Evolutionary conservation across 192 early-diverging fungal genomes (phyloP), one percentile per base, ranked within the genome.

Genomic region (Coemansia sp.): DNA sequence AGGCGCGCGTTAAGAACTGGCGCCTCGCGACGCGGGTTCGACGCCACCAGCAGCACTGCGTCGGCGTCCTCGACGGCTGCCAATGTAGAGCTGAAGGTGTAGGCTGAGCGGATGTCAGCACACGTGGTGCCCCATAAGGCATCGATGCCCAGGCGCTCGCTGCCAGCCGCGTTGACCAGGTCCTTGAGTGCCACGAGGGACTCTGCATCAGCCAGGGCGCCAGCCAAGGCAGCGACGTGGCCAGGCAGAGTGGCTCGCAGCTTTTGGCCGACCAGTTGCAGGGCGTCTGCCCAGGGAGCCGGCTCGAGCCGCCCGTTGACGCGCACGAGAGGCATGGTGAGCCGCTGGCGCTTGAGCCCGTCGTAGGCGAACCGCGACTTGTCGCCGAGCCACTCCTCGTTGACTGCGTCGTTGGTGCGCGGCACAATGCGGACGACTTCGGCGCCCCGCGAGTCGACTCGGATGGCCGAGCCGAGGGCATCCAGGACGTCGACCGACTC

Each of bases 371-470:
- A 97, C 32, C 97, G 88, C 43, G 93, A 94, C 85, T 96, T 97
- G 85, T 98, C 97, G 9, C 93, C 93, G 60, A 98, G 93, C 97
- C 97, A 98, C 83, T 98, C 97, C 78, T 95, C 92, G 78, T 98
- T 98, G 72, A 98, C 82, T n/a, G 90, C 93, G 62, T 98, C 97
- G 81, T 98, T 98, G 60, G 94, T 82, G 35, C 93, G 91, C 29
- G 97, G 97, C 10, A 97, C 74, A 29, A 98, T 86, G 58, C 97
- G 90, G 91, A 98, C 93, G 15, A 98, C 93, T 76, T 98, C 94
- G 24, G 92, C 81, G 65, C 97, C 97, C 41, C 94, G 89, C 17
- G 94, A 91, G 76, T 98, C 97, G 44, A 98, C 83, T 54, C 94
- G 91, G 70, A 98, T 95, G 83, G 91, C 97, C 67, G 87, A 91